Evolutionary conservation across 805 yeast genomes (phyloP), one percentile per base, ranked within the genome.

Genomic region (Metschnikowia kofuensis): DNA sequence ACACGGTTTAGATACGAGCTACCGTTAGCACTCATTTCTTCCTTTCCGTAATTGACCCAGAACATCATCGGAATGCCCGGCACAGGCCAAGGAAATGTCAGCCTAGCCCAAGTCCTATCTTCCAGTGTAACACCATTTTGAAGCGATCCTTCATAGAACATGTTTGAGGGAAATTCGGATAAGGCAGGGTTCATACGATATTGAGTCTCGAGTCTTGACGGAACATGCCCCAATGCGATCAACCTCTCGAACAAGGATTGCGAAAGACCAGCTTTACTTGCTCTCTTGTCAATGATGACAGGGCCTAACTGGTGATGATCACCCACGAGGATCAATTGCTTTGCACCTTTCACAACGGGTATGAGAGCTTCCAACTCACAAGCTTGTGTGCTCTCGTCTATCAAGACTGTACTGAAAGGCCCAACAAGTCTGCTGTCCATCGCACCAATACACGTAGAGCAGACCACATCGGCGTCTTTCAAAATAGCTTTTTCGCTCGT

Each of bases 231-330:
- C 51, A 89, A 76, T 12, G 84, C 73, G 35, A 91, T 84, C 51
- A 91, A 72, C 57, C 98, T 78, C 67, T 92, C 97, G 66, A 91
- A 91, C 45, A 91, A 70, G 1, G 97, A 89, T 63, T 88, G 96
- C 51, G 79, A 79, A 48, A 92, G 76, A 26, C 97, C 97, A 0
- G 96, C 96, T 53, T 84, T 84, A 14, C 85, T 89, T 2, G 96
- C 96, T 57, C 79, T 78, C 58, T 82, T 80, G 57, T 88, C 89
- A 48, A 88, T 67, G 42, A 92, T 85, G 26, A 90, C 95, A 0
- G 98, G 97, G 1, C 97, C 97, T 55, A 91, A 74, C 71, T 91
- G 98, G 69, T 89, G 92, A 68, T 92, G 97, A 66, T 91, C 98
- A 61, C 98, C 98, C 35, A 90, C 97, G 32, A 91, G 70, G 40